Evolutionary conservation across 164 flowering plant species (phyloP).

Genomic region (Tinospora cordifolia): DNA sequence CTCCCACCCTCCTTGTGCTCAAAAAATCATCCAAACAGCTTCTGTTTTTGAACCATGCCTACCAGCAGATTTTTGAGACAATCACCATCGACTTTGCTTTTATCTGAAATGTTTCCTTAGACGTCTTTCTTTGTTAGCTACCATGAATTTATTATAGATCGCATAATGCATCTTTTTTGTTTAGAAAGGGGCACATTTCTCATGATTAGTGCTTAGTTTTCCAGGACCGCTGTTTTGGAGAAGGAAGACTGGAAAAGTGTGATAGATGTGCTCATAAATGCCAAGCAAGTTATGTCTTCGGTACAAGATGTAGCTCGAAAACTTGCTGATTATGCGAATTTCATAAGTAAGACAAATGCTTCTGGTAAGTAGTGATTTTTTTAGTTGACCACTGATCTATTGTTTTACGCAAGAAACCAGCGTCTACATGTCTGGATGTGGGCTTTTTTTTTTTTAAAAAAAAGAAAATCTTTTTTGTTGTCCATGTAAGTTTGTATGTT

Average conservation of each 20-base stretch:
- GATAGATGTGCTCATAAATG: conserved; percentile 70
- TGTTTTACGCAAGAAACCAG: no score
- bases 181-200: background rate
- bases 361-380: conserved; percentile 34
- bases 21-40: no score
- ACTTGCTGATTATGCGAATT: conserved; percentile 71
- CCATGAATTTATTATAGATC: background rate
- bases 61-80: background rate
- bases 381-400: background rate
- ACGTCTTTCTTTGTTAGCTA: background rate
- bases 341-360: conserved; percentile 31
- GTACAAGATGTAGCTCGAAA: conserved; percentile 81
- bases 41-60: no score
- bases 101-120: background rate
- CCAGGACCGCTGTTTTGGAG: conserved; percentile 65
- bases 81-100: background rate
- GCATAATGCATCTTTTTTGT: background rate
- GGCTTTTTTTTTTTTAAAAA: no score
- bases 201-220: background rate
- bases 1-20: no score
- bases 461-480: no score
- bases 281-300: conserved; percentile 80
- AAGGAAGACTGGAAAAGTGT: conserved; percentile 77
- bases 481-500: no score
- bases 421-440: no score